phyloP scores from a whole-genome alignment of 306 rosid species.

The Elaeagnus macrophylla region DNA sequence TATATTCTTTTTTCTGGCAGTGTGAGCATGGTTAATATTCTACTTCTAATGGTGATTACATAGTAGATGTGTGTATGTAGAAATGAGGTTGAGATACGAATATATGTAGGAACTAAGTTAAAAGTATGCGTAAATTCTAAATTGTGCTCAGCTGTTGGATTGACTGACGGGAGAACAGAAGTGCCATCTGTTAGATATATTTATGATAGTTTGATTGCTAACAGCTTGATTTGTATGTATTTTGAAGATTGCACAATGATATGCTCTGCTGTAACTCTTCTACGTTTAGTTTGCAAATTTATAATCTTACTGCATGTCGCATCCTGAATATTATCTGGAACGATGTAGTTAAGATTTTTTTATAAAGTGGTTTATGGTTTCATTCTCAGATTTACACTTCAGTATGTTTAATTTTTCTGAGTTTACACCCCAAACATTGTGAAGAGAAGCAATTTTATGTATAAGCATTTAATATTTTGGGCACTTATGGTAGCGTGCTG shows the following conservation, averaged over 20 bases:
- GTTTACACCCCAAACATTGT: no score
- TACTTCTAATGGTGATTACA: slow-evolving; percentile 31
- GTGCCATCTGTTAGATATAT: slow-evolving; percentile 32
- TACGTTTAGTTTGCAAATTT: slow-evolving; percentile 1
- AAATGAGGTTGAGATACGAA: slow-evolving; percentile 61
- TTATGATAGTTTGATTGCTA: slow-evolving; percentile 43
- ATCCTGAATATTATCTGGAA: no score
- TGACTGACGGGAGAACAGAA: slow-evolving; percentile 41
- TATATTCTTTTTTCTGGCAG: slow-evolving; percentile 56
- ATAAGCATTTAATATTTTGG: no score
- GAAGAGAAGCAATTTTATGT: no score
- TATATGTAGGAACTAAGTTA: slow-evolving; percentile 34
- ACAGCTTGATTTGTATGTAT: slow-evolving; percentile 59
- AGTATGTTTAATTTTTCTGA: no score
- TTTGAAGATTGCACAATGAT: slow-evolving; percentile 29
- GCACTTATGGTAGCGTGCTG: no score
- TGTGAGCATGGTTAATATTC: slow-evolving; percentile 69
- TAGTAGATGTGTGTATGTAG: slow-evolving; percentile 44
- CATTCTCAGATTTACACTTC: no score
- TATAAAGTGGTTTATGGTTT: no score
- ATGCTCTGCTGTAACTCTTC: slow-evolving; percentile 7
- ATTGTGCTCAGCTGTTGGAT: slow-evolving; percentile 60
- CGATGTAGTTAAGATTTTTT: no score
- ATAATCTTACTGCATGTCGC: neutral
- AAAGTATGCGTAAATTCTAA: slow-evolving; percentile 36